Evolutionary conservation across 2,329 filamentous ascomycete genomes (phyloP).

Genomic region (Claviceps capensis): DNA sequence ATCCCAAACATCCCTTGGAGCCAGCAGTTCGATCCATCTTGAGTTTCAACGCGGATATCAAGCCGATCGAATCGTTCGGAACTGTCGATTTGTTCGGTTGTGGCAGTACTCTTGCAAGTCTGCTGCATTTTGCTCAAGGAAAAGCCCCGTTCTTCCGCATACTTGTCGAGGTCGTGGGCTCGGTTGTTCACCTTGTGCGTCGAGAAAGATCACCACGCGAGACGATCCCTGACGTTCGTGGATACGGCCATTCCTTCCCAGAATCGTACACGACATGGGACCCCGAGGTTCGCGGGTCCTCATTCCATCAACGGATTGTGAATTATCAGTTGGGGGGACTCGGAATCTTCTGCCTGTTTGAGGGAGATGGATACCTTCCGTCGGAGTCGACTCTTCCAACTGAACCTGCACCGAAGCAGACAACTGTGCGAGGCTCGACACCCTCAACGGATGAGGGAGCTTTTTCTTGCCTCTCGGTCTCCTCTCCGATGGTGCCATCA

Average conservation of each 20-base stretch:
- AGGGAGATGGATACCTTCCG: conserved; percentile 16
- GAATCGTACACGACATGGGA: conserved; percentile 54
- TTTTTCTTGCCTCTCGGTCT: neutral
- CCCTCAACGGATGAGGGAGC: neutral
- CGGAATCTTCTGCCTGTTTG: conserved; percentile 15
- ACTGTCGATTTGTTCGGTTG: conserved; percentile 41
- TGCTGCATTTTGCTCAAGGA: conserved; percentile 37
- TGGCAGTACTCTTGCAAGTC: conserved; percentile 41
- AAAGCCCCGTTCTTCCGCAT: conserved; percentile 38
- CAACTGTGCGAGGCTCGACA: too few relatives aligned
- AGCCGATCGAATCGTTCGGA: too few relatives aligned
- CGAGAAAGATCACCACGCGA: conserved; percentile 47
- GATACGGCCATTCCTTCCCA: conserved; percentile 54
- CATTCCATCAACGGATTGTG: conserved; percentile 41
- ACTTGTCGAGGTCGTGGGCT: conserved; percentile 35
- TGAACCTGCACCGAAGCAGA: neutral
- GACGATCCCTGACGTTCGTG: conserved; percentile 37
- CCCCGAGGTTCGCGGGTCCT: conserved; percentile 34
- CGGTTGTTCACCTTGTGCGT: conserved; percentile 46
- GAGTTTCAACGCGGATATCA: conserved; percentile 7
- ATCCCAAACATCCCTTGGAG: conserved; percentile 35
- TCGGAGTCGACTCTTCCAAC: neutral
- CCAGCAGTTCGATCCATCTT: conserved; percentile 30
- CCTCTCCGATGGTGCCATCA: neutral
- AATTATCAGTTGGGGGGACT: conserved; percentile 7